Evolutionary conservation across 2,329 filamentous ascomycete genomes (phyloP).

Genomic region (Fusarium sarcochroum): DNA sequence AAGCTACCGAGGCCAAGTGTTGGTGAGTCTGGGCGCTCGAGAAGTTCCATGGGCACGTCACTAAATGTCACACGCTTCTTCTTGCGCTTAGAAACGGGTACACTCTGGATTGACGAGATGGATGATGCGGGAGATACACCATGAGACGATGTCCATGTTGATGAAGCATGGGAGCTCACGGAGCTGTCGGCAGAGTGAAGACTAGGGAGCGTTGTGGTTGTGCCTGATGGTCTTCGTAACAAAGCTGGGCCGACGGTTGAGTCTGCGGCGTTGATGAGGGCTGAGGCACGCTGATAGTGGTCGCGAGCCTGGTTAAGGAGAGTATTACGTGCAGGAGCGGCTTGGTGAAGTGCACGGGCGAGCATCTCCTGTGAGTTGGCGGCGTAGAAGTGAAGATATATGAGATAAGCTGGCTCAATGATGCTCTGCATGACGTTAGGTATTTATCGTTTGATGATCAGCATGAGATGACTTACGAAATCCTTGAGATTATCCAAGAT

Average conservation of each 20-base stretch:
- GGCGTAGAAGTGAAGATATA: conserved; percentile 74
- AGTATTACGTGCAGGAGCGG: conserved; percentile 61
- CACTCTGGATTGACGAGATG: conserved; percentile 60
- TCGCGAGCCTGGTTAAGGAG: conserved; percentile 66
- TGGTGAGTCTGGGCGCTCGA: conserved; percentile 71
- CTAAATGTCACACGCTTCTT: conserved; percentile 60
- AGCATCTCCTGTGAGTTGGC: conserved; percentile 71
- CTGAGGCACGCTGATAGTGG: conserved; percentile 65
- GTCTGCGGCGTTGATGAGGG: conserved; percentile 64
- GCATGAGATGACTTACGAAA: conserved; percentile 53
- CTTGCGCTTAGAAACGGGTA: conserved; percentile 49
- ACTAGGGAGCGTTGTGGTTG: conserved; percentile 50
- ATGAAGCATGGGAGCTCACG: conserved; percentile 56
- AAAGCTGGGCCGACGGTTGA: conserved; percentile 57
- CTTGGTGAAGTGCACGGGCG: conserved; percentile 62
- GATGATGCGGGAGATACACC: conserved; percentile 45
- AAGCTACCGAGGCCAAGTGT: conserved; percentile 69
- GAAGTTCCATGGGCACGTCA: conserved; percentile 57
- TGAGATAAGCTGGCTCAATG: conserved; percentile 67
- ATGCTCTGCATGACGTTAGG: conserved; percentile 50
- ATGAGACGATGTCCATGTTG: conserved; percentile 42
- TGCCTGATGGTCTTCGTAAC: conserved; percentile 57
- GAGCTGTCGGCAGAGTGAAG: conserved; percentile 63
- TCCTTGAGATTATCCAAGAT: conserved; percentile 65
- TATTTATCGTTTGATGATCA: neutral